Base-by-base conservation (phyloP, 1,139 yeast species). In the Protomyces gravidus region DNA sequence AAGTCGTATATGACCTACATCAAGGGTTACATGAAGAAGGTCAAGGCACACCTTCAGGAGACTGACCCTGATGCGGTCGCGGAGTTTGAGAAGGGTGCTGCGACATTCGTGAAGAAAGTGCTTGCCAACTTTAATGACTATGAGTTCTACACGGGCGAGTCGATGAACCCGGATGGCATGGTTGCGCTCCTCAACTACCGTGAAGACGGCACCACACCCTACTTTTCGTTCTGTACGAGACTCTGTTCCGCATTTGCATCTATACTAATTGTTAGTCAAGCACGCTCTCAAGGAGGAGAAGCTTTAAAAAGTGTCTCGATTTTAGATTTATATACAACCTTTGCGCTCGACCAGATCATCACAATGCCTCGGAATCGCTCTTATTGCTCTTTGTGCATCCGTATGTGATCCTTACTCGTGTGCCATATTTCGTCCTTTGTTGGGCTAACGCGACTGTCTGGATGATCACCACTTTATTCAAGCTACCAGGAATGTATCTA, bases 61-160 rank as follows among this genome's bases (percentile, higher is more conserved):
- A 71, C 80, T 70, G 76, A 82, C 80, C 97, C 98, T 73, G 97
- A 90, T 59, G 81, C 79, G 69, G 82, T 92, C 71, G 84, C 86
- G 72, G 79, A 76, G 68, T 92, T 92, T 77, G 97, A 90, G 84
- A 90, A 90, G 83, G 97, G 97, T 76, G 98, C 98, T 70, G 81
- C 84, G 69, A 78, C 87, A 69, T 90, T 89, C 82, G 95, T 87
- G 78, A 92, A 94, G 87, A 94, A 92, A 83, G 86, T 92, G 69
- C 76, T 92, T 71, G 86, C 84, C 71, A 85, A 89, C 77, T 92
- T 92, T 92, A 85, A 85, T 76, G 98, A 92, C 83, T 92, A 94
- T 95, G 98, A 92, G 75, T 92, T 92, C 84, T 92, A 78, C 89
- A 92, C 96, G 69, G 98, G 98, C 82, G 97, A 92, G 82, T 86